Percentiles rank a stretch among this genome's conserved stretches.
These are phyloP conservation scores for Suhomyces yuchorum DNA, from an alignment of 1,139 yeast species.

Conservation along the genomic window DNA sequence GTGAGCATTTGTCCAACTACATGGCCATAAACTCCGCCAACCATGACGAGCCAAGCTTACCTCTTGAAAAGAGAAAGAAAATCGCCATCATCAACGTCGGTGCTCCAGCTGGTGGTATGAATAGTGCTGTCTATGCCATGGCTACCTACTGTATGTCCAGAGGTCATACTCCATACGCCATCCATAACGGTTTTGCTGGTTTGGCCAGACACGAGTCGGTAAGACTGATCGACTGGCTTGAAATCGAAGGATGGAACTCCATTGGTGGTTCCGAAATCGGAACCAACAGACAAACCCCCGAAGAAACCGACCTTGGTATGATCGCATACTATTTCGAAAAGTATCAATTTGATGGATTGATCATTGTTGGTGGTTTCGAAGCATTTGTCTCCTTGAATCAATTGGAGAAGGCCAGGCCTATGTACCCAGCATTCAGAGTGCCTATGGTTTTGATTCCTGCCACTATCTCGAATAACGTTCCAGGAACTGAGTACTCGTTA, in stretches of 20 bases:
- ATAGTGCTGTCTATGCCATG: slow-evolving; percentile 89
- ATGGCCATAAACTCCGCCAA: slow-evolving; percentile 64
- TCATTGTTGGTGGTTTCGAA: slow-evolving; percentile 94
- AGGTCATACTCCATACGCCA: slow-evolving; percentile 87
- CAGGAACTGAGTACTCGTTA: slow-evolving; percentile 92
- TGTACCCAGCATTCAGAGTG: slow-evolving; percentile 87
- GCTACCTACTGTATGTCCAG: slow-evolving; percentile 87
- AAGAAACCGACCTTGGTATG: slow-evolving; percentile 73
- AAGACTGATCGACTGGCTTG: slow-evolving; percentile 76
- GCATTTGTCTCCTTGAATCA: slow-evolving; percentile 83
- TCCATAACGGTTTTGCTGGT: slow-evolving; percentile 93
- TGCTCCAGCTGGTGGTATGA: slow-evolving; percentile 97
- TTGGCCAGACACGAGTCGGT: slow-evolving; percentile 79
- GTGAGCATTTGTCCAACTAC: slow-evolving; percentile 74
- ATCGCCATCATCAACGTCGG: slow-evolving; percentile 91
- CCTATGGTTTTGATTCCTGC: slow-evolving; percentile 96
- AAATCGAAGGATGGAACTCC: slow-evolving; percentile 87
- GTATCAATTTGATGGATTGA: slow-evolving; percentile 78
- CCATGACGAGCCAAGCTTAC: slow-evolving; percentile 63
- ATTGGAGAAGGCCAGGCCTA: slow-evolving; percentile 66
- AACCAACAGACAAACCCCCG: slow-evolving; percentile 86
- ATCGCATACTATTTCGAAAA: slow-evolving; percentile 90
- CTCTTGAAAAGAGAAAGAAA: slow-evolving; percentile 56
- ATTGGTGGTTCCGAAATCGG: slow-evolving; percentile 96
- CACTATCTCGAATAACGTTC: slow-evolving; percentile 95